Base-by-base conservation (phyloP, 768 basidiomycete species). In the Naganishia friedmannii region DNA sequence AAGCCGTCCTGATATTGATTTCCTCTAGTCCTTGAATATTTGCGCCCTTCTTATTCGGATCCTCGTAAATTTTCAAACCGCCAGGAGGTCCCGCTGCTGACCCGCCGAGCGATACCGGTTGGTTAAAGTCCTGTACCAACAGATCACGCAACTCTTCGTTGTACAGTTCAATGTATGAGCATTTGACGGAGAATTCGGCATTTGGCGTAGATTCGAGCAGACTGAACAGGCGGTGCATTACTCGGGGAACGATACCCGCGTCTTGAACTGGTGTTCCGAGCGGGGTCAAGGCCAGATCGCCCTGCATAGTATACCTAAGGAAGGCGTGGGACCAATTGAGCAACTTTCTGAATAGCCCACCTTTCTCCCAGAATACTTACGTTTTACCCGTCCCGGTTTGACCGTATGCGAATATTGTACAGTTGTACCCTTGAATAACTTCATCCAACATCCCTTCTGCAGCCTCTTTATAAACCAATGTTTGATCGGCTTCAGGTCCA, bases 301-400 rank as follows among this genome's bases (percentile, higher is more conserved):
- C 96, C 82, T 97, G 93, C 96, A 98, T 99, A 3, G 96, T 99
- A 77, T 93, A 90, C 23, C 83, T 84, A 72, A 17, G 29, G 15
- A 26, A 21, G 28, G 51, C 21, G 53, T 17, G 42, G 19, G 13
- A 13, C 10, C 0, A 26, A 42, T 6, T 21, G 53, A 31, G 51
- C 23, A 15, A 55, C 42, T 34, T 55, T 13, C 32, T 21, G 15
- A 8, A 5, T 3, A 42, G 5, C 28, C 7, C 4, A 26, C n/a
- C 58, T 13, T 7, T 26, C 19, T 6, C 17, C 9, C 17, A 13
- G n/a, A 39, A 5, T 3, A 84, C 91, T 75, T 79, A 96, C 92
- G 96, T 98, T 83, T 99, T 99, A 26, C 96, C 96, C 0, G 96
- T 97, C 0, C 96, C 96, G 0, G 96, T 98, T 81, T 98, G 96